Conservation (phyloP, 2,329 filamentous ascomycete genomes). For the Verticillium zaregamsianum region DNA sequence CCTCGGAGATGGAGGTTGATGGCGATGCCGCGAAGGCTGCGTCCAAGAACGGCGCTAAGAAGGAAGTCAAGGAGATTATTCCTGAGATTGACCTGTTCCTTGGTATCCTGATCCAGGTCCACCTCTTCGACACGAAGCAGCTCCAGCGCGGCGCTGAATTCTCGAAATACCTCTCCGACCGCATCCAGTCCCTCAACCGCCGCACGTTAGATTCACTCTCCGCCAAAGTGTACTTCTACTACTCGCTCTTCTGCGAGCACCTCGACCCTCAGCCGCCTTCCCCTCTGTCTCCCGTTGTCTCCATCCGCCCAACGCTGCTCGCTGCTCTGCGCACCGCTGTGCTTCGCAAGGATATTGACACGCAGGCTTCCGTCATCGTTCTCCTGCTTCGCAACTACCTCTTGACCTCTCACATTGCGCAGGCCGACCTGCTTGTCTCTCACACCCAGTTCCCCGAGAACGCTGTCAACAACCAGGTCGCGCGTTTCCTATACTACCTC, state of each 20-base stretch:
- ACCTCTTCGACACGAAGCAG: slow-evolving; percentile 81
- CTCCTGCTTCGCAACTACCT: slow-evolving; percentile 94
- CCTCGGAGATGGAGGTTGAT: slow-evolving; percentile 71
- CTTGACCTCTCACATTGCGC: slow-evolving; percentile 90
- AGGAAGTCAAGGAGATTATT: slow-evolving; percentile 69
- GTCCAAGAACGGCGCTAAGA: slow-evolving; percentile 55
- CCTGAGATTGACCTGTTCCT: slow-evolving; percentile 89
- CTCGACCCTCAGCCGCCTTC: slow-evolving; percentile 83
- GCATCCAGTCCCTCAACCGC: slow-evolving; percentile 84
- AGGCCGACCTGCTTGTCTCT: slow-evolving; percentile 91
- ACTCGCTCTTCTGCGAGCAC: slow-evolving; percentile 91
- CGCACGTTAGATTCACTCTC: slow-evolving; percentile 90
- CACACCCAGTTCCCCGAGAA: slow-evolving; percentile 94
- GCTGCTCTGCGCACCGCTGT: slow-evolving; percentile 92
- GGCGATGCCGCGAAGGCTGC: slow-evolving; percentile 47
- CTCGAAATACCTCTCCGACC: slow-evolving; percentile 77
- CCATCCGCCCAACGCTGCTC: slow-evolving; percentile 80
- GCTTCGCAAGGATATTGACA: slow-evolving; percentile 92
- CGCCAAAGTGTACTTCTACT: slow-evolving; percentile 97
- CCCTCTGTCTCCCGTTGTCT: slow-evolving; percentile 79
- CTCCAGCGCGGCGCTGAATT: slow-evolving; percentile 78
- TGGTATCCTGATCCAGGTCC: slow-evolving; percentile 80
- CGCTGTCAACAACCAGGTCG: slow-evolving; percentile 96
- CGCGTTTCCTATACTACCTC: slow-evolving; percentile 94
- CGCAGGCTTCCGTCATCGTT: slow-evolving; percentile 94